Evolutionary conservation across 306 rosid species (phyloP), one percentile per base, ranked within the genome.

Genomic region (Casuarina cunninghamiana): DNA sequence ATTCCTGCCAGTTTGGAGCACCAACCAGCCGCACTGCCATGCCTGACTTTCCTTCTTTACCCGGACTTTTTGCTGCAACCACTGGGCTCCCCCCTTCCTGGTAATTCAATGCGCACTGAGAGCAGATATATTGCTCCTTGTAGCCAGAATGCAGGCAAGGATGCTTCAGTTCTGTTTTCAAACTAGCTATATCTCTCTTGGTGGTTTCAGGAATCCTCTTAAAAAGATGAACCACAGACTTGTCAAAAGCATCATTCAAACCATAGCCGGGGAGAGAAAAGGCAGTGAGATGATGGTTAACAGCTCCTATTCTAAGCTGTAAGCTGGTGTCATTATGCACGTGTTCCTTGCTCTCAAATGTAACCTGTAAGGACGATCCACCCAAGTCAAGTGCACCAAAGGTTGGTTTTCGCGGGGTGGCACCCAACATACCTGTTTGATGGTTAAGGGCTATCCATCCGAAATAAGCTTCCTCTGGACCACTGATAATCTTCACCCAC

Each of bases 381-480:
- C 99, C 99, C 87, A 95, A 81, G 70, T 95, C 97, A 73, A 95
- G 97, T 6, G 97, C 93, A 46, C 97, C 99, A 79, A 84, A 93
- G 12, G 97, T 95, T 26, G 91, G 91, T 79, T 85, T 79, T 83
- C 89, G 89, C 32, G 96, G 94, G 39, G 61, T 88, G 55, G 83
- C 87, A 43, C 97, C 94, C 69, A 95, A 86, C 62, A 87, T 79
- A 5, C 84, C 80, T 5, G 83, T 86, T 41, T 86, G 84, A 86
- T 93, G 90, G 83, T 95, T 95, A 79, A 95, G 97, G 7, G 97
- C 91, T 60, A 95, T 92, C 98, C 98, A 95, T 46, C 98, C 98
- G 77, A 80, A 92, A 69, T 95, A 95, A 71, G 97, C 98, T 75
- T 95, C 98, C 82, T 95, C 98, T 4, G 90, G 84, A 39, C 98